Base-by-base conservation (phyloP, 257 asterid genomes). In the Capsicum rhomboideum region DNA sequence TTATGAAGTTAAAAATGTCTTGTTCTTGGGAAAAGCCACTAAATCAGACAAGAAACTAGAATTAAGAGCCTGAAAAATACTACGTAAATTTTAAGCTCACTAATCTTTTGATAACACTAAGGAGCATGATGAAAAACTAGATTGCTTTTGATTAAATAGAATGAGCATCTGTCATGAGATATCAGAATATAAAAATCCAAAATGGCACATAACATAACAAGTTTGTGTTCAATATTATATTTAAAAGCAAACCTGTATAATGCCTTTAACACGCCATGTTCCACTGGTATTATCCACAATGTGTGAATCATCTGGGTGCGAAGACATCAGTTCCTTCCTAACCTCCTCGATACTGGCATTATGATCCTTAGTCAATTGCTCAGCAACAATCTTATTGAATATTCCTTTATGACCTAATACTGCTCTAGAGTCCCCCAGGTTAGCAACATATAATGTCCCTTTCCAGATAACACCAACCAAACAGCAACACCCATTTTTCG, bases 341-440 rank as follows among this genome's bases (percentile, higher is more conserved):
- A 95, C 92, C 71, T 92, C 96, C 89, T 91, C 94, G 83, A 86
- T 40, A 77, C 86, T 80, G 44, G 92, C 97, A 78, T 95, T 94
- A 83, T 95, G 99, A 82, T 95, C 98, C 68, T 16, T 66, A 2
- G 97, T 95, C 86, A 95, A 89, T 89, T 90, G 98, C 84, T 95
- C 94, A 23, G 98, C 95, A 5, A 85, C 82, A 42, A 95, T 89
- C 81, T 85, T 89, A 37, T 90, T 86, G 18, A 91, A 85, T 69
- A 82, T 84, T 80, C 89, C 92, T 79, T 83, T 74, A 87, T 34
- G 85, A 64, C 98, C 99, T 40, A 95, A 78, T 44, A 94, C 97
- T 42, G 97, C 99, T 90, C 99, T 90, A 16, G 96, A 95, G 87
- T 95, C 98, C 28, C 99, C 99, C 67, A 94, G 85, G 87, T 95